These are phyloP conservation scores for Gaeumannomyces sp. DNA, from an alignment of 2,329 filamentous ascomycete species.

Conservation along the genomic window DNA sequence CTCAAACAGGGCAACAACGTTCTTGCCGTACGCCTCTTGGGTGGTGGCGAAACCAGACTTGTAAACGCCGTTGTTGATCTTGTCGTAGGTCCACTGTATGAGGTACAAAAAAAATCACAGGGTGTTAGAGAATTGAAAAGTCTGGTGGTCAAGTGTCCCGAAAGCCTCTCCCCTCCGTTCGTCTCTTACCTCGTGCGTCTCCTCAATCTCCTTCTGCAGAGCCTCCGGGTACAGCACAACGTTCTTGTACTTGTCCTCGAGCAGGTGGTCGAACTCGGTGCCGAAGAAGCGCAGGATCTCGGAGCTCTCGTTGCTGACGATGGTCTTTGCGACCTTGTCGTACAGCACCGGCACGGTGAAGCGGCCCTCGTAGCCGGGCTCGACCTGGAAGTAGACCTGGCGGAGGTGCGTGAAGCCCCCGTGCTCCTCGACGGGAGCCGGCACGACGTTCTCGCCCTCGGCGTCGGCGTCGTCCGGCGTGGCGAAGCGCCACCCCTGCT, in stretches of 20 bases:
- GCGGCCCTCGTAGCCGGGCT: constrained; percentile 66
- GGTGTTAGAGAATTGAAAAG: not conserved
- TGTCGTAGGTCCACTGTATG: constrained; percentile 67
- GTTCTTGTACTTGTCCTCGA: constrained; percentile 52
- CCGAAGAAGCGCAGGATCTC: constrained; percentile 93
- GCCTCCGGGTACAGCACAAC: constrained; percentile 62
- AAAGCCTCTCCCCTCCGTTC: too few relatives aligned
- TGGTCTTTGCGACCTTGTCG: constrained; percentile 67
- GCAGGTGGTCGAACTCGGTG: constrained; percentile 67
- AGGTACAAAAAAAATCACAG: not conserved
- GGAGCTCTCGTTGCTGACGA: constrained; percentile 87
- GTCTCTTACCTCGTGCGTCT: constrained; percentile 49
- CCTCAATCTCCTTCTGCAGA: constrained; percentile 65
- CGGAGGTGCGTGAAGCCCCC: constrained; percentile 64
- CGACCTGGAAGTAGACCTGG: constrained; percentile 71
- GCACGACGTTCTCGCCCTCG: constrained; percentile 56
- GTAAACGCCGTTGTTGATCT: constrained; percentile 67
- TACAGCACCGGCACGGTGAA: constrained; percentile 87
- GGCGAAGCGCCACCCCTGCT: constrained; percentile 75
- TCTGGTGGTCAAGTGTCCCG: not conserved
- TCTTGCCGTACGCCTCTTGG: constrained; percentile 73
- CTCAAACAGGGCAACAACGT: constrained; percentile 64
- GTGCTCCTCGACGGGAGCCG: constrained; percentile 64
- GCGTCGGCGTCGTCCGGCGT: constrained; percentile 51
- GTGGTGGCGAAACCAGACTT: constrained; percentile 80